Evolutionary conservation across 1,284 basidiomycete genomes (phyloP), one percentile per base, ranked within the genome.

Genomic region (Mrakiaceae sp.): DNA sequence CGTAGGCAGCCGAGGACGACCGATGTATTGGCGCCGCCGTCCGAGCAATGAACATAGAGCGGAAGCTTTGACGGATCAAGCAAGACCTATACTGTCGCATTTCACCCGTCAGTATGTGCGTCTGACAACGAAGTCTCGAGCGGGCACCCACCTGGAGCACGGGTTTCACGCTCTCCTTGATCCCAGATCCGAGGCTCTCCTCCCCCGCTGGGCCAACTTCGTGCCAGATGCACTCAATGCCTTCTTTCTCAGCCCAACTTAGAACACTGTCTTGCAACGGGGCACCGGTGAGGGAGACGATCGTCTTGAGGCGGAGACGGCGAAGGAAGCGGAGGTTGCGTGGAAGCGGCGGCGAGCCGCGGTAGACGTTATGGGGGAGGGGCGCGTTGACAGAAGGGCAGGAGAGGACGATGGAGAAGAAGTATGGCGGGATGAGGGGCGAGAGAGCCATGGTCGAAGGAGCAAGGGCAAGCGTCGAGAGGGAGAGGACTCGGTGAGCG

Each of bases 241-340:
- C 60, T 16, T 52, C 50, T 44, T 50, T 44, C 40, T 61, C 51
- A 3, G 60, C 42, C 60, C 60, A 61, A 11, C 5, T 10, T 6
- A 42, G 60, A 40, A 44, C 54, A 50, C 8, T 43, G 39, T 42
- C 11, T 4, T 50, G 48, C 3, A 61, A 44, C 11, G 60, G 60
- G 8, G 6, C 40, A 2, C 50, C 50, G 3, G 60, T 53, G 42
- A 61, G 60, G 6, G 50, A 61, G 50, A 61, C 11, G 49, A 61
- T 52, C 40, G 60, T 61, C n/a, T 53, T 52, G 42, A 61, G 60
- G 11, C 44, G 40, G 3, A 61, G 42, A 1, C 60, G 60, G 44
- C 60, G 49, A 43, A 61, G 60, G 43, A 61, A 61, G 43, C 60
- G 60, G 5, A 61, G 51, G 43, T 61, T 61, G 9, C 60, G 47